These are phyloP conservation scores for Cryptococcus wingfieldii DNA, from an alignment of 1,284 basidiomycete species.

Conservation along the genomic window DNA sequence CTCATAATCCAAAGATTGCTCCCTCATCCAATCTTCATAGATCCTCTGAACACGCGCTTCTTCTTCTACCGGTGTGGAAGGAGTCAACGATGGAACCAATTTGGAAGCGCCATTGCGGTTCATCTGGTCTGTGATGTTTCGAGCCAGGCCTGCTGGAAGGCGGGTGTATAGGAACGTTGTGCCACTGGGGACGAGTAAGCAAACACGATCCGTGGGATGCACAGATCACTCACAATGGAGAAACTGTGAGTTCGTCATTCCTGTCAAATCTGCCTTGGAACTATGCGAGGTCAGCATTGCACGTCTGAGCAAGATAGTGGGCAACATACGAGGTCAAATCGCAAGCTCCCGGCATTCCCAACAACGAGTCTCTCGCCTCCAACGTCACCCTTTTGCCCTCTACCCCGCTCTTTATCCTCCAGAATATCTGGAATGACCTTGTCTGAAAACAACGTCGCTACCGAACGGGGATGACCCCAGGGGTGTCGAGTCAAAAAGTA, in stretches of 20 bases:
- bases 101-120: slow-evolving; percentile 45
- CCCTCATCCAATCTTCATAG: slow-evolving; percentile 26
- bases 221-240: slow-evolving; percentile 54
- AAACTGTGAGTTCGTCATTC: slow-evolving; percentile 71
- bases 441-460: slow-evolving; percentile 60
- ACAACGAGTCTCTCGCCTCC: slow-evolving; percentile 58
- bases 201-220: background rate
- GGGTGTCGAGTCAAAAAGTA: slow-evolving; percentile 63
- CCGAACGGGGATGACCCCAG: slow-evolving; percentile 62
- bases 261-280: slow-evolving; percentile 63
- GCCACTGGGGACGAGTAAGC: slow-evolving; percentile 14
- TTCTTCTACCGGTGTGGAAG: slow-evolving; percentile 15
- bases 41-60: slow-evolving; percentile 23
- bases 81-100: slow-evolving; percentile 16
- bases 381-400: slow-evolving; percentile 24
- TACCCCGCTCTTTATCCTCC: slow-evolving; percentile 22
- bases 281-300: slow-evolving; percentile 13
- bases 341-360: slow-evolving; percentile 66
- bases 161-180: slow-evolving; percentile 38
- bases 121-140: slow-evolving; percentile 37
- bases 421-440: slow-evolving; percentile 51
- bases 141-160: slow-evolving; percentile 35
- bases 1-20: slow-evolving; percentile 26
- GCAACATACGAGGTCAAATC: slow-evolving; percentile 60
- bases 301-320: background rate